A percentile compares a stretch with the other conserved stretches of the same genome.
Evolutionary conservation across 495 filamentous ascomycete genomes (phyloP).

Genomic region (Tetracladium setigerum): DNA sequence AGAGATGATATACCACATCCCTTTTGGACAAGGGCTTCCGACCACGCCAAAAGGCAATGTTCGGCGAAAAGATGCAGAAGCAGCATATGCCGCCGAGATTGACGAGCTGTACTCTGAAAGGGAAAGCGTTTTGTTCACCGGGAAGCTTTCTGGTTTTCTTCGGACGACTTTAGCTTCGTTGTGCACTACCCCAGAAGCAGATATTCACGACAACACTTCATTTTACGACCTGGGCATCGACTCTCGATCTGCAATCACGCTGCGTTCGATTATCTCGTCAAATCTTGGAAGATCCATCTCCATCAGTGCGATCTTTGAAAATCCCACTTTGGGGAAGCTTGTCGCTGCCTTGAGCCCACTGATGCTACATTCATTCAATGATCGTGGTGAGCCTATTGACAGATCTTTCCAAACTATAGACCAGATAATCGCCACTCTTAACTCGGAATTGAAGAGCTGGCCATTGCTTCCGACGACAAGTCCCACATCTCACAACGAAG

Average conservation of each 20-base stretch:
- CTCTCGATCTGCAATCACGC: constrained; percentile 14
- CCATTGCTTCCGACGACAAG: background rate
- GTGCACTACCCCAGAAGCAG: constrained; percentile 1
- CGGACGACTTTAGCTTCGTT: constrained; percentile 9
- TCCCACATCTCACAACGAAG: constrained; percentile 3
- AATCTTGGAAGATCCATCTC: constrained; percentile 10
- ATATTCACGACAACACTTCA: constrained; percentile 17
- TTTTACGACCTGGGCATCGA: constrained; percentile 19
- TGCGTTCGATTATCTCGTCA: constrained; percentile 13
- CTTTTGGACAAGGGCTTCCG: constrained; percentile 9
- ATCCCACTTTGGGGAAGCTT: constrained; percentile 14
- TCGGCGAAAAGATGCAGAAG: constrained; percentile 16
- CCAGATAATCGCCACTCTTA: constrained; percentile 11
- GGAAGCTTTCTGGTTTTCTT: constrained; percentile 8
- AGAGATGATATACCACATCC: constrained; percentile 18
- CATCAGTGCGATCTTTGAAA: constrained; percentile 15
- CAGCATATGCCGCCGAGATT: constrained; percentile 11
- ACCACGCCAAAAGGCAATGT: constrained; percentile 22
- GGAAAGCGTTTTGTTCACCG: background rate
- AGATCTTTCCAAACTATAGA: constrained; percentile 2
- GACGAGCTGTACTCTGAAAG: constrained; percentile 5
- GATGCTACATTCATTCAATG: background rate
- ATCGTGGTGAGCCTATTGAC: background rate
- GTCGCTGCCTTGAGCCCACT: background rate
- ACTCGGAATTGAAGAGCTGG: constrained; percentile 18